phyloP scores from a whole-genome alignment of 2,329 filamentous ascomycete genomes.

The Arthroderma sp. region DNA sequence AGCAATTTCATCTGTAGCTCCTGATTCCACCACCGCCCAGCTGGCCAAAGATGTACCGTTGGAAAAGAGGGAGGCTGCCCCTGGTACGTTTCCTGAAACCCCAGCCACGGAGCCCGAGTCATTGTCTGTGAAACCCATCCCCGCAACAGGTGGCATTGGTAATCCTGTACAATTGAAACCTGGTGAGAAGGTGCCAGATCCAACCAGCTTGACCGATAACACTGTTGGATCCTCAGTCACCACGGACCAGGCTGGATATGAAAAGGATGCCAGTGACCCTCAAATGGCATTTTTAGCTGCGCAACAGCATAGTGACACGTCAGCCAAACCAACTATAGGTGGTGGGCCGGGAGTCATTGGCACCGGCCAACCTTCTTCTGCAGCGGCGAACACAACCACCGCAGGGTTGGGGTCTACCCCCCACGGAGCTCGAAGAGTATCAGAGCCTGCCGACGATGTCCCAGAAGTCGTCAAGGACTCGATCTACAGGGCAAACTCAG shows the following conservation, averaged over 20 bases:
- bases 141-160: conserved; percentile 44
- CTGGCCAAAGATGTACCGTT: conserved; percentile 56
- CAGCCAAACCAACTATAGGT: conserved; percentile 37
- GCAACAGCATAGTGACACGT: conserved; percentile 29
- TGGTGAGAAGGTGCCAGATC: conserved; percentile 66
- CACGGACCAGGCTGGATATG: conserved; percentile 74
- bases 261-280: conserved; percentile 51
- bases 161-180: conserved; percentile 72
- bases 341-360: conserved; percentile 19
- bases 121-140: conserved; percentile 43
- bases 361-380: conserved; percentile 34
- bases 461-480: conserved; percentile 32
- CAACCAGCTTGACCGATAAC: conserved; percentile 50
- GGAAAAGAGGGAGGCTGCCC: conserved; percentile 38
- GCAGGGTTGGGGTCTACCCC: conserved; percentile 32
- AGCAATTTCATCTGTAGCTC: conserved; percentile 52
- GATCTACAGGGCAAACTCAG: conserved; percentile 39
- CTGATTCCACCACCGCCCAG: conserved; percentile 55
- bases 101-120: conserved; percentile 41
- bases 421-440: conserved; percentile 18
- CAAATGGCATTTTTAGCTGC: conserved; percentile 32
- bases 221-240: conserved; percentile 53
- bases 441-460: conserved; percentile 28
- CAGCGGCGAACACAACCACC: conserved; percentile 35
- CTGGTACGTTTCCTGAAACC: conserved; percentile 61